A percentile compares a stretch with the other conserved stretches of the same genome.
Conservation (phyloP, 345 rosid genomes). For the Odontarrhena argentea region DNA sequence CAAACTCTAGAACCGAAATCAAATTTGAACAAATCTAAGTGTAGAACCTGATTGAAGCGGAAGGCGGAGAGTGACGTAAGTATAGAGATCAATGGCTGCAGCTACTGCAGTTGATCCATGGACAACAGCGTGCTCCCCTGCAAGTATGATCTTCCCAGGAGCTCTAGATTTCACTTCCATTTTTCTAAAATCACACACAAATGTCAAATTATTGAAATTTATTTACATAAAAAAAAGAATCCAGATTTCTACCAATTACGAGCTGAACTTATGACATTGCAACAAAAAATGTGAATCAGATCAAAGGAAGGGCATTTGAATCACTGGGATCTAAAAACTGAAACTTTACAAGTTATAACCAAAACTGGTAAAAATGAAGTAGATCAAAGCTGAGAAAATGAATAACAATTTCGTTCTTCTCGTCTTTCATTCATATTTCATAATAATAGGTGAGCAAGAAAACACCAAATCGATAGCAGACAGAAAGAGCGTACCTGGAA, state of each 20-base stretch:
- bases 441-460: background rate
- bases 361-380: conserved; percentile 28
- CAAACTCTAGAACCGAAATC: background rate
- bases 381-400: background rate
- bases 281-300: conserved; percentile 23
- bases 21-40: too few species aligned
- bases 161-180: conserved; percentile 96
- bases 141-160: conserved; percentile 91
- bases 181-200: conserved; percentile 21
- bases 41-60: conserved; percentile 54
- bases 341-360: background rate
- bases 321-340: conserved; percentile 13
- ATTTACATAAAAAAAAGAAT: background rate
- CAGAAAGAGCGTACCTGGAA: conserved; percentile 33
- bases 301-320: conserved; percentile 16
- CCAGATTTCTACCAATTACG: background rate
- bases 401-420: background rate
- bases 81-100: conserved; percentile 84
- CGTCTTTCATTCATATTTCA: background rate
- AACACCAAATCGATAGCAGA: background rate
- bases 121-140: conserved; percentile 97
- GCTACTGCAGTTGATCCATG: conserved; percentile 95
- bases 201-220: background rate
- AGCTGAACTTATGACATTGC: background rate
- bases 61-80: conserved; percentile 59